phyloP scores from a whole-genome alignment of 2,329 filamentous ascomycete genomes.

The Colletotrichum lindemuthianum region DNA sequence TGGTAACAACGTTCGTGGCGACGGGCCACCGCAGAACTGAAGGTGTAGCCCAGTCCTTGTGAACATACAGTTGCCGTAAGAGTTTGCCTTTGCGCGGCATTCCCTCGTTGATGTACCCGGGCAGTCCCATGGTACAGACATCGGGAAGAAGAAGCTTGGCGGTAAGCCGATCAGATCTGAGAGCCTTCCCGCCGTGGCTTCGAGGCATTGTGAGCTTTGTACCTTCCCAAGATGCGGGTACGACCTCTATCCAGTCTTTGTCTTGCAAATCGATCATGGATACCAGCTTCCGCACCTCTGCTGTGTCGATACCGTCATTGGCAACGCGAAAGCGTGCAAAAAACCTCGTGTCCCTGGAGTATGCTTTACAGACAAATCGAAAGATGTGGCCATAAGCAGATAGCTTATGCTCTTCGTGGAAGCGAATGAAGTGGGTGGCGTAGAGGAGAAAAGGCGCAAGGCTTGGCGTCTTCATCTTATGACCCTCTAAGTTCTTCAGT shows the following conservation, averaged over 20 bases:
- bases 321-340: not conserved
- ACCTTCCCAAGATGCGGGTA: conserved; percentile 9
- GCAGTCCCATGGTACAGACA: conserved; percentile 1
- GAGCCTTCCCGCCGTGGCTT: not conserved
- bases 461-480: not conserved
- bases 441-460: not conserved
- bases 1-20: no score
- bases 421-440: conserved; percentile 2
- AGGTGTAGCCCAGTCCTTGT: not conserved
- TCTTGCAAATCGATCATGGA: not conserved
- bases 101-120: not conserved
- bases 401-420: conserved; percentile 4
- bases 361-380: not conserved
- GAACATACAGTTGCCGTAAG: not conserved
- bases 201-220: not conserved
- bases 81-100: accelerated
- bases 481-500: no score
- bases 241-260: conserved; percentile 5
- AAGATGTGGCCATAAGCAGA: conserved; percentile 16
- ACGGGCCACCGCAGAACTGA: no score
- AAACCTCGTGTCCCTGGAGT: not conserved
- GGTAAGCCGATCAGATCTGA: not conserved
- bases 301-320: not conserved
- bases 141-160: conserved; percentile 7
- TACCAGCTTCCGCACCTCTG: not conserved